phyloP scores from a whole-genome alignment of 257 asterid genomes.

The Oldenlandia corymbosa region DNA sequence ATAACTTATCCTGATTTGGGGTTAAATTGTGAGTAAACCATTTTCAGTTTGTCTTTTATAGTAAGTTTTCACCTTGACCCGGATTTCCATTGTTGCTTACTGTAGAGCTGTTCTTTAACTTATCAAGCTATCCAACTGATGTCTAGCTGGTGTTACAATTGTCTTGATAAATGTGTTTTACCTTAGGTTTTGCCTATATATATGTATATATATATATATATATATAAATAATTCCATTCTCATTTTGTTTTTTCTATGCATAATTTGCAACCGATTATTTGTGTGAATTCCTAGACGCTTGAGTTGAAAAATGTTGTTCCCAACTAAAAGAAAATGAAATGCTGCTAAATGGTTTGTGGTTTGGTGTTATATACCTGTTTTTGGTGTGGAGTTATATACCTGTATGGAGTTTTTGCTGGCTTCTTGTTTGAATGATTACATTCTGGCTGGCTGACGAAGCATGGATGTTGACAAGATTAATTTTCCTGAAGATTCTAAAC shows the following conservation, averaged over 20 bases:
- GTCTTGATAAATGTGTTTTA: background rate
- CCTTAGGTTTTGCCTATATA: background rate
- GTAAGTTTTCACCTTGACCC: constrained; percentile 9
- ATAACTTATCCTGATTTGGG: constrained; percentile 96
- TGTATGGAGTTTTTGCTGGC: background rate
- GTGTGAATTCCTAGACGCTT: background rate
- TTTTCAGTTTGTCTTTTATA: constrained; percentile 10
- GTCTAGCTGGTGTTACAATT: background rate
- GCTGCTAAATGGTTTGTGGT: background rate
- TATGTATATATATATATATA: background rate
- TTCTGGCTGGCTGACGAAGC: constrained; percentile 15
- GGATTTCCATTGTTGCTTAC: constrained; percentile 1
- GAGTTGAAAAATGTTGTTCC: background rate
- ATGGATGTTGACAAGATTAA: background rate
- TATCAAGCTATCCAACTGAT: too few relatives aligned
- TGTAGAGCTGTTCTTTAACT: background rate
- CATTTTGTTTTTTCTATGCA: background rate
- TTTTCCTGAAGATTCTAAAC: constrained; percentile 11
- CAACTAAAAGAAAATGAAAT: background rate
- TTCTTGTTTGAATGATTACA: background rate
- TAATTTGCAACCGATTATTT: background rate
- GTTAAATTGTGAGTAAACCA: constrained; percentile 64
- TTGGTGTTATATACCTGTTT: too few relatives aligned
- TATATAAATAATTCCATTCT: background rate
- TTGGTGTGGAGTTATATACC: too few relatives aligned